Evolutionary conservation across 768 basidiomycete species (phyloP).

Genomic region (Naganishia friedmannii): DNA sequence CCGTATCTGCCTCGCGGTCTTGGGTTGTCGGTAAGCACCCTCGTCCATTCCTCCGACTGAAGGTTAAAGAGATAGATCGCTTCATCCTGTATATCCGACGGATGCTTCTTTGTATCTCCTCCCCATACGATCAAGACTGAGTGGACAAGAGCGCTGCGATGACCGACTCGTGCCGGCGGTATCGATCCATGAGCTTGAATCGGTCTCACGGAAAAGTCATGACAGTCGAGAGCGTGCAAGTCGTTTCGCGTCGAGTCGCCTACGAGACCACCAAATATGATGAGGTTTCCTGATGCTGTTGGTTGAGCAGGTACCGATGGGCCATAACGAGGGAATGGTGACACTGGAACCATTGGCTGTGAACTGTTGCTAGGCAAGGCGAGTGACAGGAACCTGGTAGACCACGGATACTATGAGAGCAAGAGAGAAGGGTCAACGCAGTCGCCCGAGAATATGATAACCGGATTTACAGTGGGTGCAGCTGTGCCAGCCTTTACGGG

Average conservation of each 20-base stretch:
- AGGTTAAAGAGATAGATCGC: slow-evolving; percentile 89
- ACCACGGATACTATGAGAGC: slow-evolving; percentile 31
- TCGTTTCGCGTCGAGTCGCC: slow-evolving; percentile 86
- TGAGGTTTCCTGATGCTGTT: slow-evolving; percentile 69
- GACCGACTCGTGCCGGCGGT: slow-evolving; percentile 88
- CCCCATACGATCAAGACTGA: slow-evolving; percentile 97
- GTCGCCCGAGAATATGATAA: too few relatives aligned
- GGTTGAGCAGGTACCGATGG: slow-evolving; percentile 28
- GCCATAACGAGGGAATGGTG: slow-evolving; percentile 30
- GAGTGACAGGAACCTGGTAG: slow-evolving; percentile 17
- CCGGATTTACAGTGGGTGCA: slow-evolving; percentile 6
- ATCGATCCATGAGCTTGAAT: slow-evolving; percentile 84
- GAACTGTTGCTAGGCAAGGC: slow-evolving; percentile 2
- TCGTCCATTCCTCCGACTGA: slow-evolving; percentile 90
- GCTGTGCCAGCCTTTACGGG: not conserved
- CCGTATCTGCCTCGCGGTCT: slow-evolving; percentile 88
- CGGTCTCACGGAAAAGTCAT: slow-evolving; percentile 72
- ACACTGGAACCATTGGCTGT: slow-evolving; percentile 7
- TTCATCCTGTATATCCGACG: slow-evolving; percentile 79
- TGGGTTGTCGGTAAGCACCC: slow-evolving; percentile 70
- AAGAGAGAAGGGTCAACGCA: not conserved
- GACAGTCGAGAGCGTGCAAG: slow-evolving; percentile 80
- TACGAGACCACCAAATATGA: slow-evolving; percentile 94
- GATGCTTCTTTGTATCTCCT: slow-evolving; percentile 80
- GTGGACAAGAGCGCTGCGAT: slow-evolving; percentile 91